These are phyloP conservation scores for Microdochium bolleyi DNA, from an alignment of 2,329 filamentous ascomycete species.

Conservation along the genomic window DNA sequence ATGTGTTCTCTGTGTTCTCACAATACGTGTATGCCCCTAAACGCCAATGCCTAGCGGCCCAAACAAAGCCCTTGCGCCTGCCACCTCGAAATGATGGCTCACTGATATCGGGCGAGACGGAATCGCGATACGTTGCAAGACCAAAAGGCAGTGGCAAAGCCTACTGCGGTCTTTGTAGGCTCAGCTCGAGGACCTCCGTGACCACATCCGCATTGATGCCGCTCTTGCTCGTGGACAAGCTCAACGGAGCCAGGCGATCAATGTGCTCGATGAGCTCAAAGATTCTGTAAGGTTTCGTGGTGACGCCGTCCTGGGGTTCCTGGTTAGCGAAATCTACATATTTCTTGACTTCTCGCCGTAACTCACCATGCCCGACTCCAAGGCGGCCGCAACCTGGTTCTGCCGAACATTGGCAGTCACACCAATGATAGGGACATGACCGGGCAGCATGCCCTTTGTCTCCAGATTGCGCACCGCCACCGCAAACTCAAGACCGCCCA, in stretches of 20 bases:
- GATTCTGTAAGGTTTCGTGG: slow-evolving; percentile 17
- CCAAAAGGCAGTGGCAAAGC: not conserved
- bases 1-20: too few relatives aligned
- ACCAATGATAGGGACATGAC: slow-evolving; percentile 14
- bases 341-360: not conserved
- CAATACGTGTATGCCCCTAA: too few relatives aligned
- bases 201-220: not conserved
- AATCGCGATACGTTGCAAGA: too few relatives aligned
- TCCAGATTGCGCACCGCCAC: slow-evolving; percentile 13
- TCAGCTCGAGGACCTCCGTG: not conserved
- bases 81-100: too few relatives aligned
- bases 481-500: slow-evolving; percentile 16
- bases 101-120: too few relatives aligned
- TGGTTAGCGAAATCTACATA: slow-evolving; percentile 1
- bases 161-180: not conserved
- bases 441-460: slow-evolving; percentile 6
- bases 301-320: slow-evolving; percentile 13
- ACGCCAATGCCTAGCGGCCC: too few relatives aligned
- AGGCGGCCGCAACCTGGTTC: slow-evolving; percentile 14
- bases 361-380: slow-evolving; percentile 17
- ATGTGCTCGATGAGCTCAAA: slow-evolving; percentile 17
- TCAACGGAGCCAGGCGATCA: slow-evolving; percentile 7
- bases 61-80: too few relatives aligned
- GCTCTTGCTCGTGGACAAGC: not conserved
- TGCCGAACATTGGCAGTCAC: slow-evolving; percentile 18